Conservation (phyloP, 352 stramenopile species). For the Peronosclerospora sorghi region DNA sequence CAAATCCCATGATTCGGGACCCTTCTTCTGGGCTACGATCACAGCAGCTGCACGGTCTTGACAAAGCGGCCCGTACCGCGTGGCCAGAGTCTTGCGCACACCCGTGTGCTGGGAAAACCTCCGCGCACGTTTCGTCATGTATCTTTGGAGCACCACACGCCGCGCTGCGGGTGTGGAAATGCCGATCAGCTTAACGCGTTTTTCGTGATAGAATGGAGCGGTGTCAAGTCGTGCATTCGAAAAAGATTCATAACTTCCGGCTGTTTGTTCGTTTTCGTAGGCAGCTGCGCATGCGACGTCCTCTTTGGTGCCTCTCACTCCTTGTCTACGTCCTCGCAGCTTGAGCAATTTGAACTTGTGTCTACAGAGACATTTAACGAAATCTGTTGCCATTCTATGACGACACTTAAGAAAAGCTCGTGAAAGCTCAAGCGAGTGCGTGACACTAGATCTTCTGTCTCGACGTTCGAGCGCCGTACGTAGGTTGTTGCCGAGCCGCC, state of each 20-base stretch:
- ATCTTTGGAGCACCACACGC: slow-evolving; percentile 56
- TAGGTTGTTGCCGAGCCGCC: slow-evolving; percentile 9
- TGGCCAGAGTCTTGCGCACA: slow-evolving; percentile 70
- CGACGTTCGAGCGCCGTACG: slow-evolving; percentile 8
- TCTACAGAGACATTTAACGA: slow-evolving; percentile 9
- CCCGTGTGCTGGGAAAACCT: slow-evolving; percentile 61
- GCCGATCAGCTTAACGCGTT: slow-evolving; percentile 60
- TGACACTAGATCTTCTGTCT: slow-evolving; percentile 9
- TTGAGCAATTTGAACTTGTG: slow-evolving; percentile 5
- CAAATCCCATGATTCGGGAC: too few species aligned
- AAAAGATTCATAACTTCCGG: too few species aligned
- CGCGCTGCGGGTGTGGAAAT: slow-evolving; percentile 54
- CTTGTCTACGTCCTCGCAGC: slow-evolving; percentile 23
- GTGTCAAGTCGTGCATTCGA: too few species aligned
- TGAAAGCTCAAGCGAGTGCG: slow-evolving; percentile 46
- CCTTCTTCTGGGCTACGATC: slow-evolving; percentile 29
- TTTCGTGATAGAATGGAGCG: too few species aligned
- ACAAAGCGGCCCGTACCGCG: slow-evolving; percentile 75
- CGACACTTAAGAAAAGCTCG: slow-evolving; percentile 68
- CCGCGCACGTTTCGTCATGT: slow-evolving; percentile 69
- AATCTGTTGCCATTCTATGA: slow-evolving; percentile 58
- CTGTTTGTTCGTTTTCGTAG: slow-evolving; percentile 15
- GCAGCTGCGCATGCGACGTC: background rate
- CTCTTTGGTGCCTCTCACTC: slow-evolving; percentile 3
- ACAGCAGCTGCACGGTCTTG: slow-evolving; percentile 63